Evolutionary conservation across 2,329 filamentous ascomycete species (phyloP).

Genomic region (Grosmannia penicillata): DNA sequence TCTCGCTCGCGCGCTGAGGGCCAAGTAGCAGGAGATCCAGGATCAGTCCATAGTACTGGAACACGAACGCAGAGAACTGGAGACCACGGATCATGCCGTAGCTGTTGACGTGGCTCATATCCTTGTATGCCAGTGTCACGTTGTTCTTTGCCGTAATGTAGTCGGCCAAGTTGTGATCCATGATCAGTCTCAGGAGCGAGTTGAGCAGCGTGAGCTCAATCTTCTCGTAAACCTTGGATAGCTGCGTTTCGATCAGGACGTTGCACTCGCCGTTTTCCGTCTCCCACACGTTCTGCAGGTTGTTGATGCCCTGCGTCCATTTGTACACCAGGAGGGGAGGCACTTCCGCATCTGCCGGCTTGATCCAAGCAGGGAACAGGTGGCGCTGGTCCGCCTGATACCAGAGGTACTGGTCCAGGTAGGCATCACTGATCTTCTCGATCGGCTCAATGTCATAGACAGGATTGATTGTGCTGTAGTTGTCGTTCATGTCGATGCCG

Average conservation of each 20-base stretch:
- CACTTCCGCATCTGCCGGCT: constrained; percentile 95
- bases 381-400: constrained; percentile 97
- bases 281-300: constrained; percentile 89
- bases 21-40: constrained; percentile 86
- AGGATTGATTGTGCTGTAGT: constrained; percentile 97
- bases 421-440: constrained; percentile 98
- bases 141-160: constrained; percentile 99
- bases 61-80: constrained; percentile 96
- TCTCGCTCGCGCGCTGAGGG: constrained; percentile 91
- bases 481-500: constrained; percentile 99
- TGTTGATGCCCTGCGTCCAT: constrained; percentile 99
- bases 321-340: constrained; percentile 92
- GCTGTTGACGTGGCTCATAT: constrained; percentile 99
- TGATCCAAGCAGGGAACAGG: constrained; percentile 97
- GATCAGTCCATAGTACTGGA: constrained; percentile 96
- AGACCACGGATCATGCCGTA: constrained; percentile 97
- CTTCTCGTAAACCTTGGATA: constrained; percentile 99
- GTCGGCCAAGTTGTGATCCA: constrained; percentile 98
- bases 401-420: constrained; percentile 97
- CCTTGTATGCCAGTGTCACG: constrained; percentile 96
- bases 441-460: constrained; percentile 98
- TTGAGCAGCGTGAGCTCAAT: constrained; percentile 94
- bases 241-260: constrained; percentile 93
- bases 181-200: constrained; percentile 81
- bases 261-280: constrained; percentile 90